phyloP scores from a whole-genome alignment of 2,329 filamentous ascomycete genomes.

The Zarea fungicola region DNA sequence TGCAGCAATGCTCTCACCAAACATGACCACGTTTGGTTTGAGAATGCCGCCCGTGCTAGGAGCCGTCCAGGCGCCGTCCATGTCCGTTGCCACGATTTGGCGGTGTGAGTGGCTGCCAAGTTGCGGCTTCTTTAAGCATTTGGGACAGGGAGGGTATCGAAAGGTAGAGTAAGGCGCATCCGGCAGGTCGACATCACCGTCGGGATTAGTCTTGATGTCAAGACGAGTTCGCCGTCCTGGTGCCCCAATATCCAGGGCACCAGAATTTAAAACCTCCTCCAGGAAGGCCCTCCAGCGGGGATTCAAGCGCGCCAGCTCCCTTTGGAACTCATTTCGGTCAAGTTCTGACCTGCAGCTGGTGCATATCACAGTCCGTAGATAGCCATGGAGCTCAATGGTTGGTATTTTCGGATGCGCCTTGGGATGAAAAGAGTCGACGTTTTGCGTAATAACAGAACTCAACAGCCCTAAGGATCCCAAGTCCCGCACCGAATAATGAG shows the following conservation, averaged over 20 bases:
- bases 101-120: constrained; percentile 47
- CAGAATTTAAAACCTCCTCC: constrained; percentile 62
- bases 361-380: constrained; percentile 76
- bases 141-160: constrained; percentile 83
- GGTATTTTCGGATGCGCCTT: constrained; percentile 67
- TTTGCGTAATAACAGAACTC: constrained; percentile 81
- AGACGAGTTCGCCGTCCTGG: constrained; percentile 60
- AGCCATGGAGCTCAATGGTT: constrained; percentile 87
- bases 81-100: constrained; percentile 63
- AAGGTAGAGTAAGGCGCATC: constrained; percentile 85
- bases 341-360: constrained; percentile 70
- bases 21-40: constrained; percentile 94
- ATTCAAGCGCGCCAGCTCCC: constrained; percentile 70
- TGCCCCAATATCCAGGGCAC: constrained; percentile 74
- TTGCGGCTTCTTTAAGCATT: constrained; percentile 64
- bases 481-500: constrained; percentile 71
- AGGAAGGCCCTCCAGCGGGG: constrained; percentile 81
- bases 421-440: constrained; percentile 91
- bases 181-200: constrained; percentile 89
- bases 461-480: constrained; percentile 69
- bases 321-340: constrained; percentile 69
- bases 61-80: constrained; percentile 71
- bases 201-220: constrained; percentile 81
- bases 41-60: constrained; percentile 69
- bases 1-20: constrained; percentile 77